These are phyloP conservation scores for Euphrasia confusa DNA, from an alignment of 257 asterid genomes.

Conservation along the genomic window DNA sequence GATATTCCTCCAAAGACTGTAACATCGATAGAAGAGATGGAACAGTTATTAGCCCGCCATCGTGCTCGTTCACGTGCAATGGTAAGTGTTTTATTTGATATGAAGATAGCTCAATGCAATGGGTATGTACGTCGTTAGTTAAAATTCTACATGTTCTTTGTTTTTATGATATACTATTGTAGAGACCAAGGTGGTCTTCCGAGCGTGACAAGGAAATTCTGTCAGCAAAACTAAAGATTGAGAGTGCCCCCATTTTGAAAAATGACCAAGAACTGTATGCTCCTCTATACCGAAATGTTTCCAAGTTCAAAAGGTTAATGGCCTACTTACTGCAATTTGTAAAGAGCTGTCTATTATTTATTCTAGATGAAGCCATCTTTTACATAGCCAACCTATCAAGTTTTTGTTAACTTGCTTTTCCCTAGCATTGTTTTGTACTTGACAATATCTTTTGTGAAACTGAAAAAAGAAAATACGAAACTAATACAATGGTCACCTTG, in stretches of 20 bases:
- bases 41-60: constrained; percentile 48
- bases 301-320: constrained; percentile 73
- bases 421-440: neutral
- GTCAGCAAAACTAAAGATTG: constrained; percentile 56
- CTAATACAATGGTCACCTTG: neutral
- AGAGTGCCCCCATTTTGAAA: constrained; percentile 50
- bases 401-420: neutral
- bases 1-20: constrained; percentile 81
- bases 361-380: constrained; percentile 2
- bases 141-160: neutral
- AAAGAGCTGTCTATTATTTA: neutral
- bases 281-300: constrained; percentile 68
- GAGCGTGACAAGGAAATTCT: constrained; percentile 67
- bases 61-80: constrained; percentile 85
- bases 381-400: neutral
- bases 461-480: neutral
- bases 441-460: neutral
- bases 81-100: constrained; percentile 41
- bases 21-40: constrained; percentile 54
- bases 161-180: constrained; percentile 25
- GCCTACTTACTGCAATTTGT: constrained; percentile 16
- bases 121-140: constrained; percentile 14
- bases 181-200: constrained; percentile 89
- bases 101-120: neutral
- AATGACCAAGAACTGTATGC: constrained; percentile 53